Evolutionary conservation across 106 monocot species (phyloP).

Genomic region (Xerophyta viscosa): DNA sequence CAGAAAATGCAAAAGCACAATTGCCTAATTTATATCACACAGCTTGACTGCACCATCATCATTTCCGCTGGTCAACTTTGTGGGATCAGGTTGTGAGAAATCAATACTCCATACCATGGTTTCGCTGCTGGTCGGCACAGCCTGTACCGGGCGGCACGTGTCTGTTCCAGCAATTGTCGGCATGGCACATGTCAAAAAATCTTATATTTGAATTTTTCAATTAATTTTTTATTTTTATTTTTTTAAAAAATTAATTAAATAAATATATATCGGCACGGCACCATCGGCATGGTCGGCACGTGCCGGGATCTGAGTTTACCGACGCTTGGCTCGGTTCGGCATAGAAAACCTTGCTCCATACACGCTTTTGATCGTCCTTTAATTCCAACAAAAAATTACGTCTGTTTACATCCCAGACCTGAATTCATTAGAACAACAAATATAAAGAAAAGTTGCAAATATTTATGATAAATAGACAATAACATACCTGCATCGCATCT

Average conservation of each 20-base stretch:
- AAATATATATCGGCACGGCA: no score
- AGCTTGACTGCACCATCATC: slow-evolving; percentile 44
- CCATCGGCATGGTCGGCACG: no score
- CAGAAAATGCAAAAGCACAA: slow-evolving; percentile 36
- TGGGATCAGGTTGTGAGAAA: slow-evolving; percentile 28
- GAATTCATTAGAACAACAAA: not conserved
- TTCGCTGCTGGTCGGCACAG: no score
- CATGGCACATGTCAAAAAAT: no score
- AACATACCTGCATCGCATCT: slow-evolving; percentile 78
- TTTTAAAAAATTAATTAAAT: no score
- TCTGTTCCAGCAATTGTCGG: no score
- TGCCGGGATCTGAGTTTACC: no score
- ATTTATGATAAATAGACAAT: not conserved
- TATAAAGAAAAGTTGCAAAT: not conserved
- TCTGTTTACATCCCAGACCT: slow-evolving; percentile 90
- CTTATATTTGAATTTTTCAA: no score
- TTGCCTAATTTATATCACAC: slow-evolving; percentile 54
- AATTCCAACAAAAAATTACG: slow-evolving; percentile 48
- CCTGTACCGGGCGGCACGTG: no score
- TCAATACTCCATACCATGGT: slow-evolving; percentile 39
- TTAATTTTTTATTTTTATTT: no score
- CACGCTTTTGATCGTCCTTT: slow-evolving; percentile 64
- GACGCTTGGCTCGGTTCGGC: no score
- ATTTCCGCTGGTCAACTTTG: slow-evolving; percentile 38
- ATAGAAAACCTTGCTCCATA: no score